Percentiles rank a stretch among this genome's conserved stretches.
Conservation (phyloP, 1,284 basidiomycete genomes). For the Marasmius tenuissimus region DNA sequence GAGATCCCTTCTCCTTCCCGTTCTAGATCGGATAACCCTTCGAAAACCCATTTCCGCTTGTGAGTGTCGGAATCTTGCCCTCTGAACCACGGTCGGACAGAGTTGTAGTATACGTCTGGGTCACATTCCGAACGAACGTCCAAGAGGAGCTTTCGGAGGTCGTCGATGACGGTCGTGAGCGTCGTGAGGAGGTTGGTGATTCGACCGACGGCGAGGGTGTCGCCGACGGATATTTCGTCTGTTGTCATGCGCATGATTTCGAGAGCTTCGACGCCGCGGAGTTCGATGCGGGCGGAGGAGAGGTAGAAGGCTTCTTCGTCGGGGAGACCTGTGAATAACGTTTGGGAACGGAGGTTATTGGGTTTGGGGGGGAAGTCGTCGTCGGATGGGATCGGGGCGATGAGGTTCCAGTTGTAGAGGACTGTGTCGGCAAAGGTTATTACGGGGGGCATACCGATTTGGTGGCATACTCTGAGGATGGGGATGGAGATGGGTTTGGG, state of each 20-base stretch:
- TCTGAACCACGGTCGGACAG: conserved; percentile 91
- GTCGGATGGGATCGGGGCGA: conserved; percentile 19
- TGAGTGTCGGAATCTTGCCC: conserved; percentile 74
- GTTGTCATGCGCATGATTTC: conserved; percentile 85
- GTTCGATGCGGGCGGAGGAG: conserved; percentile 85
- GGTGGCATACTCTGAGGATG: conserved; percentile 70
- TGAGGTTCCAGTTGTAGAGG: conserved; percentile 85
- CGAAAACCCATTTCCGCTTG: conserved; percentile 59
- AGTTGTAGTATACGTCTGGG: conserved; percentile 82
- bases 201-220: conserved; percentile 72
- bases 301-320: conserved; percentile 93
- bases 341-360: conserved; percentile 62
- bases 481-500: conserved; percentile 79
- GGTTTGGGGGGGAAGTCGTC: conserved; percentile 30
- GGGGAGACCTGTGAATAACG: conserved; percentile 76
- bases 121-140: conserved; percentile 75
- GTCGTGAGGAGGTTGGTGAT: conserved; percentile 72
- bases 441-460: conserved; percentile 86
- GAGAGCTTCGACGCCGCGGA: conserved; percentile 83
- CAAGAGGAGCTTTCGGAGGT: conserved; percentile 62
- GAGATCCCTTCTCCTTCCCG: not conserved
- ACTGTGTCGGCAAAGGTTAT: conserved; percentile 94
- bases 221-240: conserved; percentile 67
- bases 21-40: conserved; percentile 2
- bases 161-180: conserved; percentile 68